phyloP scores from a whole-genome alignment of 2,329 filamentous ascomycete species.

The Monilinia laxa region DNA sequence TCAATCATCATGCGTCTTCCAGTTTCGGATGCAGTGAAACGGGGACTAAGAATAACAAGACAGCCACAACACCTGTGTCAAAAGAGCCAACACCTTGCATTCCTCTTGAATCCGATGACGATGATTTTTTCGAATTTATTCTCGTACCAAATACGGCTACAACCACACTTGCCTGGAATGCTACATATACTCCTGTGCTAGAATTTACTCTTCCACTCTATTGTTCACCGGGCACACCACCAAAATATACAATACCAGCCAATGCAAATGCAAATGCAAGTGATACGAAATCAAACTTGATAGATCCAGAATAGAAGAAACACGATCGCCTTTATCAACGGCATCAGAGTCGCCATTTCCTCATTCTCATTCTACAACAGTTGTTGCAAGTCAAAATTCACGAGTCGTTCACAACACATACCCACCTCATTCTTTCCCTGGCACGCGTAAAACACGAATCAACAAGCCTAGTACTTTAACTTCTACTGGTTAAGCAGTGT shows the following conservation, averaged over 20 bases:
- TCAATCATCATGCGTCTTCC: background rate
- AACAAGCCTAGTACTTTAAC: background rate
- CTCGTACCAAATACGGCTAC: conserved; percentile 36
- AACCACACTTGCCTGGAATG: conserved; percentile 28
- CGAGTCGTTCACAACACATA: background rate
- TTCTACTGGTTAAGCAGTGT: background rate
- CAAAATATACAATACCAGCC: background rate
- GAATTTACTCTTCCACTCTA: conserved; percentile 36
- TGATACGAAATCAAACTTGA: background rate
- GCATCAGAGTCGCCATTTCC: background rate
- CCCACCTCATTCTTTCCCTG: background rate
- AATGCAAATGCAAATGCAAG: background rate
- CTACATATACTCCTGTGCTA: conserved; percentile 24
- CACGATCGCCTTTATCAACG: background rate
- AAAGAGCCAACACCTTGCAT: background rate
- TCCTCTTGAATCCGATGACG: background rate
- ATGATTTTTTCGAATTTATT: conserved; percentile 7
- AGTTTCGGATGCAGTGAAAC: background rate
- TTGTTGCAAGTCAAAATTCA: conserved; percentile 20
- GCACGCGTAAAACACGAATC: background rate
- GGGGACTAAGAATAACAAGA: background rate
- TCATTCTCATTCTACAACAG: background rate
- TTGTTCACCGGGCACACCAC: conserved; percentile 23
- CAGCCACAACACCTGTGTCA: too few relatives aligned
- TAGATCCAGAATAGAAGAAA: background rate